Evolutionary conservation across 441 rosid genomes (phyloP).

Genomic region (Pelargonium cotyledonis): DNA sequence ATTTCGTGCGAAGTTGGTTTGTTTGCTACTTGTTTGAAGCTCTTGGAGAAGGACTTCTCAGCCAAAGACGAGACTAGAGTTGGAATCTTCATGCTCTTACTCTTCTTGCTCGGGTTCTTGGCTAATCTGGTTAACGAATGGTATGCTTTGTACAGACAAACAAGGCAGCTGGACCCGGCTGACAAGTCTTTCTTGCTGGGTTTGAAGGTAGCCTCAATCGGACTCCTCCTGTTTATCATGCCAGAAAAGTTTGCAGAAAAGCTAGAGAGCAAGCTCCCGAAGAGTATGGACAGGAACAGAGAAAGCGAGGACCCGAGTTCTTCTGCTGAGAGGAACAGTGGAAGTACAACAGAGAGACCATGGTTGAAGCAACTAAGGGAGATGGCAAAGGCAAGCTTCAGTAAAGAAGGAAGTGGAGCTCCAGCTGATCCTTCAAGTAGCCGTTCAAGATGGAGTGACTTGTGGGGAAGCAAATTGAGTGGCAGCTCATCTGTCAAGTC

Average conservation of each 20-base stretch:
- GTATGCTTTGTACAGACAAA: slow-evolving; percentile 46
- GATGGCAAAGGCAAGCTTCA: slow-evolving; percentile 76
- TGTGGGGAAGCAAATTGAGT: slow-evolving; percentile 59
- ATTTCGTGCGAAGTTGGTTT: slow-evolving; percentile 53
- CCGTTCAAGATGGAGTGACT: slow-evolving; percentile 54
- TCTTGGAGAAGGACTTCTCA: slow-evolving; percentile 38
- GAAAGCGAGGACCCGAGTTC: slow-evolving; percentile 34
- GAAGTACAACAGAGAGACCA: slow-evolving; percentile 55
- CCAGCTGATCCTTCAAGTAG: slow-evolving; percentile 73
- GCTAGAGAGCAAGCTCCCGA: slow-evolving; percentile 40
- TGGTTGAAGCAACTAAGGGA: slow-evolving; percentile 74
- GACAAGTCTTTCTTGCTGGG: slow-evolving; percentile 51
- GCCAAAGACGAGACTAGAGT: slow-evolving; percentile 34
- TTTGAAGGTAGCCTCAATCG: slow-evolving; percentile 53
- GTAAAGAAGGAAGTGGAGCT: slow-evolving; percentile 38
- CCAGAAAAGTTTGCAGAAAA: slow-evolving; percentile 41
- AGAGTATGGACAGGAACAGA: slow-evolving; percentile 24
- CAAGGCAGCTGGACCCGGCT: slow-evolving; percentile 46
- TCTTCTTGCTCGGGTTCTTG: slow-evolving; percentile 63
- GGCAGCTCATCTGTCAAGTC: slow-evolving; percentile 48
- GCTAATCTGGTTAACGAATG: slow-evolving; percentile 57
- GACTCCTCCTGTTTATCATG: slow-evolving; percentile 44
- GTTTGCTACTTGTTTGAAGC: slow-evolving; percentile 46
- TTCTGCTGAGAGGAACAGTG: slow-evolving; percentile 41
- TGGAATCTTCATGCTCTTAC: slow-evolving; percentile 56